A percentile compares a stretch with the other conserved stretches of the same genome.
Conservation (phyloP, 345 rosid species). For the Acer saccharum region DNA sequence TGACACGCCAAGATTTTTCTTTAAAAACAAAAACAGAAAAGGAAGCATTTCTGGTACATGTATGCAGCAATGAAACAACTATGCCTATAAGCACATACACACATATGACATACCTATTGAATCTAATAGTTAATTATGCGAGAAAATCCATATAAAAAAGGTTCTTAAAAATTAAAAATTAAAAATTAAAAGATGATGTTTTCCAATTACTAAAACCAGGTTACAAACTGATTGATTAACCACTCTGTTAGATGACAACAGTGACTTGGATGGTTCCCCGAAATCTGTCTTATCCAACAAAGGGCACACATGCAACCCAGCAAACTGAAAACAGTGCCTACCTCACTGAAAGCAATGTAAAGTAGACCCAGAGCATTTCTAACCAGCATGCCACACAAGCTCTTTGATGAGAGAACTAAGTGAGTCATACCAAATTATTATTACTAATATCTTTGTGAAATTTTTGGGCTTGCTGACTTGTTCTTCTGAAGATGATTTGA, state of each 20-base stretch:
- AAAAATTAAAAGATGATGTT: neutral
- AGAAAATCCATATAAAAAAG: neutral
- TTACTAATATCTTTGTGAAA: too few species aligned
- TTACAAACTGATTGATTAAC: neutral
- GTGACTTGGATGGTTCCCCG: neutral
- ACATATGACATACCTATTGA: too few species aligned
- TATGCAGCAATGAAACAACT: neutral
- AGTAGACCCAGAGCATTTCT: too few species aligned
- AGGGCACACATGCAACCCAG: too few species aligned
- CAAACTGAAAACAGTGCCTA: too few species aligned
- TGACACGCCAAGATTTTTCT: neutral
- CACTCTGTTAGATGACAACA: neutral
- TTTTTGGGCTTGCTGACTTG: too few species aligned
- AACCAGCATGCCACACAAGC: too few species aligned
- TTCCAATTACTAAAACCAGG: neutral
- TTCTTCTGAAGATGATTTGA: too few species aligned
- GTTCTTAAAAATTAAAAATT: neutral
- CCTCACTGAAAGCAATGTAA: too few species aligned
- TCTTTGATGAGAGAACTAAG: too few species aligned
- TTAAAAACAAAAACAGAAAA: neutral
- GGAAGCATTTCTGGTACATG: neutral
- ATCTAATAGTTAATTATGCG: neutral
- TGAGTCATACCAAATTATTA: too few species aligned
- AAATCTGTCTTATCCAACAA: too few species aligned
- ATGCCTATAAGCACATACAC: neutral